phyloP scores from a whole-genome alignment of 345 rosid genomes.

The Ricinus communis region DNA sequence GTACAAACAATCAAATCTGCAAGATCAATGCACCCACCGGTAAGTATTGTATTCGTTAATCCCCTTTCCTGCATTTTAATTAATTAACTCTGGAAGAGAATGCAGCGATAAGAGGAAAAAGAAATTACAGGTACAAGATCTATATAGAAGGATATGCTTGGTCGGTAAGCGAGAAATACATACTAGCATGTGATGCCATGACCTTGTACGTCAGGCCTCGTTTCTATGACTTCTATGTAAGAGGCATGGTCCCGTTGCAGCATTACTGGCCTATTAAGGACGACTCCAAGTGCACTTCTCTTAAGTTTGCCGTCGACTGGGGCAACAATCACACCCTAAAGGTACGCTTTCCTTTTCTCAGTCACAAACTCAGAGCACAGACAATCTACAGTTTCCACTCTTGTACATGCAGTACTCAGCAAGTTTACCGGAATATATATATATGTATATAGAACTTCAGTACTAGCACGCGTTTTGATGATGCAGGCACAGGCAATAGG shows the following conservation, averaged over 20 bases:
- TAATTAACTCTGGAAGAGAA: too few species aligned
- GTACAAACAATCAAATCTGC: constrained; percentile 8
- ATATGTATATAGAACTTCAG: too few species aligned
- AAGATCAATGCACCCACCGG: constrained; percentile 27
- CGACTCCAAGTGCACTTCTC: constrained; percentile 47
- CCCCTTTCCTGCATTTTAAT: too few species aligned
- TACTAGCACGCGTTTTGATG: too few species aligned
- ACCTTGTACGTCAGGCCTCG: constrained; percentile 46
- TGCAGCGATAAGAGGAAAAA: too few species aligned
- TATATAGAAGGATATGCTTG: constrained; percentile 73
- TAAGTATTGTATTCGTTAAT: too few species aligned
- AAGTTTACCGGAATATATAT: too few species aligned
- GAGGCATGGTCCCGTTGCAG: constrained; percentile 65
- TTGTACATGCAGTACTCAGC: too few species aligned
- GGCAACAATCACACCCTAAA: constrained; percentile 48
- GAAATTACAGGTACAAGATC: constrained; percentile 56
- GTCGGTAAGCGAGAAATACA: constrained; percentile 84
- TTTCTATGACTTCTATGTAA: constrained; percentile 58
- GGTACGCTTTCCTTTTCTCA: constrained; percentile 14
- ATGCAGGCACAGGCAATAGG: constrained; percentile 62
- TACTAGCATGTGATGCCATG: constrained; percentile 73
- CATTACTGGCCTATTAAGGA: constrained; percentile 78
- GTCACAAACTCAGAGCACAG: too few species aligned
- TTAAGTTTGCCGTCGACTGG: constrained; percentile 77
- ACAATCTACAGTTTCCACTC: too few species aligned